Evolutionary conservation across 129 eudicot genomes (phyloP).

Genomic region (Arctium minus): DNA sequence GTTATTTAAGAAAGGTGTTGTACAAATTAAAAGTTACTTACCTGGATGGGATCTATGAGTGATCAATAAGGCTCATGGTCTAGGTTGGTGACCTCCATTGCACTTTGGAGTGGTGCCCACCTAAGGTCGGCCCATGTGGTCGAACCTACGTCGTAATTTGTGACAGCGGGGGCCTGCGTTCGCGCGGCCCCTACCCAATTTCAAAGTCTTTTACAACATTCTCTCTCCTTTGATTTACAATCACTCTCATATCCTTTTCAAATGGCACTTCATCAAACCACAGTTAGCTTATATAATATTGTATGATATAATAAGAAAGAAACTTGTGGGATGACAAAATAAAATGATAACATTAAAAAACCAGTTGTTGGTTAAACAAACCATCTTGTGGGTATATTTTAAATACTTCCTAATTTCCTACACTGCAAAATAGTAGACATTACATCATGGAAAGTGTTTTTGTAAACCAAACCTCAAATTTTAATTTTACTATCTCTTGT

Average conservation of each 20-base stretch:
- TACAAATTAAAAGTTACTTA: slow-evolving; percentile 5
- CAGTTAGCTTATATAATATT: no score
- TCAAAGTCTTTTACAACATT: no score
- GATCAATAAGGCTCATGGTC: slow-evolving; percentile 32
- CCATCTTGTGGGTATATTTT: neutral
- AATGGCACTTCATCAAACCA: no score
- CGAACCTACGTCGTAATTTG: slow-evolving; percentile 44
- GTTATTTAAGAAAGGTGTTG: neutral
- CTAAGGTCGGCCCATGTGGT: slow-evolving; percentile 43
- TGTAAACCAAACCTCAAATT: neutral
- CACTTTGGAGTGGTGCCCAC: slow-evolving; percentile 33
- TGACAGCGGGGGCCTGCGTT: slow-evolving; percentile 19
- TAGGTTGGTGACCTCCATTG: slow-evolving; percentile 38
- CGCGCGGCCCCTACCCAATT: neutral
- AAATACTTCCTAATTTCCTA: slow-evolving; percentile 16
- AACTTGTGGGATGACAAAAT: neutral
- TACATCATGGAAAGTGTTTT: slow-evolving; percentile 1
- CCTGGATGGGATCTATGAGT: slow-evolving; percentile 38
- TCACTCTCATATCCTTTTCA: no score
- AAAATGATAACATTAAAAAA: neutral
- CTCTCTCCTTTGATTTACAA: no score
- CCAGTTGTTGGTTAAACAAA: slow-evolving; percentile 2
- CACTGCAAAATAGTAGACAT: slow-evolving; percentile 9
- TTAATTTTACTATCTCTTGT: neutral
- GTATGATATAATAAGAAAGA: neutral